Evolutionary conservation across 106 monocot species (phyloP).

Genomic region (Allium cepa): DNA sequence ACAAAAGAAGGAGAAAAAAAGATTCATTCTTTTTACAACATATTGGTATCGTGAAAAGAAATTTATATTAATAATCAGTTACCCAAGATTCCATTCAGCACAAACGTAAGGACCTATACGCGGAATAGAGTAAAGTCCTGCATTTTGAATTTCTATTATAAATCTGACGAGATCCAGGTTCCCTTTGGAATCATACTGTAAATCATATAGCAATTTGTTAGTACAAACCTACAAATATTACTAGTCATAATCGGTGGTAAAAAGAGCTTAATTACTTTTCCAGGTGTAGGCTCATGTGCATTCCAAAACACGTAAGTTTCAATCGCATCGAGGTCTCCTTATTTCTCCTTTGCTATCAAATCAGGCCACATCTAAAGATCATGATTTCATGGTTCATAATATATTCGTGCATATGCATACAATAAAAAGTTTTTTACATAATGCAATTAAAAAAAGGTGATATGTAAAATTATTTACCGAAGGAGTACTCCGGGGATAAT

Average conservation of each 20-base stretch:
- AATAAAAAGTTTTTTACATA: not conserved
- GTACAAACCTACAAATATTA: not conserved
- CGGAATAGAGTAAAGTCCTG: constrained; percentile 34
- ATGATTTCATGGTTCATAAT: not conserved
- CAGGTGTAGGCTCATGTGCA: constrained; percentile 18
- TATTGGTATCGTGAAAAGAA: not conserved
- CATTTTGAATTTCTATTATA: constrained; percentile 27
- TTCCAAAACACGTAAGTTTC: constrained; percentile 53
- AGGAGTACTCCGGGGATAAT: constrained; percentile 3
- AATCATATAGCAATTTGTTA: not conserved
- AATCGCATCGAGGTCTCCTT: constrained; percentile 32
- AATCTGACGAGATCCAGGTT: constrained; percentile 35
- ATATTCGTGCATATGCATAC: not conserved
- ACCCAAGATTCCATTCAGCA: constrained; percentile 60
- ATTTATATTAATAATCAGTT: not conserved
- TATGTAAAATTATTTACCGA: not conserved
- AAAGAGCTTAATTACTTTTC: constrained; percentile 4
- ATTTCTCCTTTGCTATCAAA: constrained; percentile 25
- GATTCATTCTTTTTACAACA: not conserved
- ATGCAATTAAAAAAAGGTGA: not conserved
- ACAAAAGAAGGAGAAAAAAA: not conserved
- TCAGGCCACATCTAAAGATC: constrained; percentile 35
- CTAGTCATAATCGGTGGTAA: not conserved
- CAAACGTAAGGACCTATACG: constrained; percentile 59
- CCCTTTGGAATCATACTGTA: constrained; percentile 38